A percentile compares a stretch with the other conserved stretches of the same genome.
Evolutionary conservation across 257 asterid genomes (phyloP).

Genomic region (Ajuga chamaepitys): DNA sequence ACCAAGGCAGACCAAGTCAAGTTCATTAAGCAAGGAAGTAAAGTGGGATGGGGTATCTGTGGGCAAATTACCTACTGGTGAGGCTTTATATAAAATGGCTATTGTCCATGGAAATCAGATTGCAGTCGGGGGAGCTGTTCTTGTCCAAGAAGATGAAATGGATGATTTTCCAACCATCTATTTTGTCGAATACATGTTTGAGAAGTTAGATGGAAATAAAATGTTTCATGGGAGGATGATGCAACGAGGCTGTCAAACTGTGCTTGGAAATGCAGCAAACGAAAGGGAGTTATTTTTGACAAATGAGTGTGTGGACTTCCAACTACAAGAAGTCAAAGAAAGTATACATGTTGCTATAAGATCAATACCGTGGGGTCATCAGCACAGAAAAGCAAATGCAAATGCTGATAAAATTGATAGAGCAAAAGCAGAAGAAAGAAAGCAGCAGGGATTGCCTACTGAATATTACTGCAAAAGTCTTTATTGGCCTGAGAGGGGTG

Average conservation of each 20-base stretch:
- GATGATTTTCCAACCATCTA: constrained; percentile 44
- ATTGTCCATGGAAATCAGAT: constrained; percentile 47
- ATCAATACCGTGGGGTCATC: constrained; percentile 80
- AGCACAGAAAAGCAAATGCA: constrained; percentile 61
- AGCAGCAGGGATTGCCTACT: constrained; percentile 54
- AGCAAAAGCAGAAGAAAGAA: constrained; percentile 82
- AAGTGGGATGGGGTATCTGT: constrained; percentile 62
- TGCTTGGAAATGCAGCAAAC: constrained; percentile 80
- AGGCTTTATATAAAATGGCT: constrained; percentile 48
- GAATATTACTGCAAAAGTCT: constrained; percentile 86
- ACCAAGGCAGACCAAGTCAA: constrained; percentile 35
- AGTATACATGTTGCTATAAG: constrained; percentile 39
- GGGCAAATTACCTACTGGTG: constrained; percentile 54
- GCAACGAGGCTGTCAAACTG: constrained; percentile 72
- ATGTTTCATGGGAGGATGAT: constrained; percentile 78
- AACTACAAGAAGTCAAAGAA: constrained; percentile 53
- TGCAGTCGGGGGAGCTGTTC: constrained; percentile 49
- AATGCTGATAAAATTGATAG: constrained; percentile 59
- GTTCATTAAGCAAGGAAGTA: constrained; percentile 32
- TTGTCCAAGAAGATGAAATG: constrained; percentile 45
- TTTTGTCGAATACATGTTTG: constrained; percentile 85
- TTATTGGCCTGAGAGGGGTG: constrained; percentile 85
- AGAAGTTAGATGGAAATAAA: constrained; percentile 55
- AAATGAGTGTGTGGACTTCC: constrained; percentile 57
- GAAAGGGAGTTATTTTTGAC: constrained; percentile 85